Base-by-base conservation (phyloP, 2,329 filamentous ascomycete genomes). In the Xylariaceae sp. region DNA sequence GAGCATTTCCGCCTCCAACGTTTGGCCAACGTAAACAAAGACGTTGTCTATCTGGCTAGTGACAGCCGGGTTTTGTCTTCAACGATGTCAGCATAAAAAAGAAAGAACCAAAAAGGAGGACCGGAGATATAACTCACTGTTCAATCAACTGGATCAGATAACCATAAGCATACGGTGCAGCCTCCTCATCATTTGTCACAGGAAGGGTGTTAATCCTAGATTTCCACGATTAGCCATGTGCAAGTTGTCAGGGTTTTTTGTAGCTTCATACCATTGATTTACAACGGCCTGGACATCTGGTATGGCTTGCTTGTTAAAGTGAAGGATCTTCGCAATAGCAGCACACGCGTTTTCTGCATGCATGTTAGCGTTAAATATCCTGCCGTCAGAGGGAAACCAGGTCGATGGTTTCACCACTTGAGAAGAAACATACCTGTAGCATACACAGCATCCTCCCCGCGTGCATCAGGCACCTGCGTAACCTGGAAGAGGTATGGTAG, bases 301-400 rank as follows among this genome's bases (percentile, higher is more conserved):
- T 15, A 99, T 87, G 71, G 89, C 89, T 66, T 80, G 80, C 23
- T 86, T 79, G 75, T 96, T 97, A 78, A 88, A 97, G 73, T 96
- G 92, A 65, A 99, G 80, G 56, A 99, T 93, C 82, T 99, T 99
- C 41, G 94, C 94, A 70, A 99, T 94, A 66, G 91, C 92, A 48
- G 94, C 93, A 67, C 91, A 97, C 5, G 93, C 93, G 72, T 99
- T 99, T 77, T 99, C 94, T 1, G 55, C 60, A 15, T 10, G 13
- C 7, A 49, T 15, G 41, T 70, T 59, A 69, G 62, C 50, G 34
- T 41, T 13, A n/a, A 3, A 11, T n/a, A 4, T n/a, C 23, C 4
- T 34, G 18, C 13, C 3, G 48, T 1, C 30, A 45, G 13, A 51
- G 10, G 3, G 11, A 23, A 30, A 13, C 8, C 23, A n/a, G 8